Conservation (phyloP, 1,139 yeast genomes). For the Kodamaea plutei region DNA sequence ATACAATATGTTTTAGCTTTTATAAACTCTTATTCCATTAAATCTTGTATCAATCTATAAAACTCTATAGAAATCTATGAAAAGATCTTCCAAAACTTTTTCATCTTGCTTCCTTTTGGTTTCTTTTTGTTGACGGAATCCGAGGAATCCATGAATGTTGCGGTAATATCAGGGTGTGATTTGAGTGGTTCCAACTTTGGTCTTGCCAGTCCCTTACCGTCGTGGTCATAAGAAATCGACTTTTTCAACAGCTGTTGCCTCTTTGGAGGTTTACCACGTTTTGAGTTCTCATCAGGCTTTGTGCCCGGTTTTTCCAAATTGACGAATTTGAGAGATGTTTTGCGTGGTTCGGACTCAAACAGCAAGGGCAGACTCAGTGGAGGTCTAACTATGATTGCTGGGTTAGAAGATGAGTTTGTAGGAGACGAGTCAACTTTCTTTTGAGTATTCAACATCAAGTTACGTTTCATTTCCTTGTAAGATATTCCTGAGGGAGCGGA, state of each 20-base stretch:
- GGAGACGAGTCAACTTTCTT: too few relatives aligned
- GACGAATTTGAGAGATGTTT: conserved; percentile 21
- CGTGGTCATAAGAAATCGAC: conserved; percentile 26
- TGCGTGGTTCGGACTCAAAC: conserved; percentile 7
- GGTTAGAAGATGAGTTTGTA: conserved; percentile 9
- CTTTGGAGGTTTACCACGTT: conserved; percentile 1
- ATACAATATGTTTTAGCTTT: too few relatives aligned
- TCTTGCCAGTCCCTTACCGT: conserved; percentile 4
- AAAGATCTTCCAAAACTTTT: conserved; percentile 39
- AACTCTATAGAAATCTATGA: too few relatives aligned
- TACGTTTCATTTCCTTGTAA: conserved; percentile 36
- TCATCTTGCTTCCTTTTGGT: conserved; percentile 24
- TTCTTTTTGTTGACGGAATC: conserved; percentile 9
- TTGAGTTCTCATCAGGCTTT: conserved; percentile 1
- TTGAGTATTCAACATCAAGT: conserved; percentile 14
- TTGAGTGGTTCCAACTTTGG: conserved; percentile 30
- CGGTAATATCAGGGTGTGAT: conserved; percentile 37
- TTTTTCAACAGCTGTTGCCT: conserved; percentile 18
- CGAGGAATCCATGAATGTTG: conserved; percentile 4
- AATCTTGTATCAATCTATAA: too few relatives aligned
- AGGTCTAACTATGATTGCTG: conserved; percentile 9
- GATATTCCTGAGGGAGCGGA: too few relatives aligned
- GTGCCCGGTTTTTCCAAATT: conserved; percentile 15
- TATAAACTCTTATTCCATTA: too few relatives aligned
- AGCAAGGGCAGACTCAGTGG: conserved; percentile 6